phyloP scores from a whole-genome alignment of 345 rosid species.

The Raphanus sativus region DNA sequence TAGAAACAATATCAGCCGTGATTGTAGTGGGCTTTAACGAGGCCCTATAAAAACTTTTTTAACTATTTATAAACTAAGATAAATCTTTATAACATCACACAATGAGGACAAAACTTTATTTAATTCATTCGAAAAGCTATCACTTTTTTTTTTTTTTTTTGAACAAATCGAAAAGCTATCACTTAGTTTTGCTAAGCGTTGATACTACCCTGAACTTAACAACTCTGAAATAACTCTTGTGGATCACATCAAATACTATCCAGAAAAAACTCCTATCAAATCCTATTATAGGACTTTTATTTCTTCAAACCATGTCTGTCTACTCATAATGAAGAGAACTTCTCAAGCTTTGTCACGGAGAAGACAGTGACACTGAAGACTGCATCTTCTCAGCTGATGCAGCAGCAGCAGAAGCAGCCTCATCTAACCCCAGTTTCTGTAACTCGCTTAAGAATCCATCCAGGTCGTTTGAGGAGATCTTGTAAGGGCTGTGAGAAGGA shows the following conservation, averaged over 20 bases:
- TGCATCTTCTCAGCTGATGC: slow-evolving; percentile 54
- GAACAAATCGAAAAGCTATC: not conserved
- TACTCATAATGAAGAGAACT: not conserved
- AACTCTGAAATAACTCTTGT: not conserved
- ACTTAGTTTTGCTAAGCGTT: not conserved
- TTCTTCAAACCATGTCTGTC: not conserved
- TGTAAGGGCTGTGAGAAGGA: slow-evolving; percentile 72
- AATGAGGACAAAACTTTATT: not conserved
- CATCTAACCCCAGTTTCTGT: slow-evolving; percentile 65
- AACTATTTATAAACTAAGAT: not conserved
- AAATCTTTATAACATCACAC: not conserved
- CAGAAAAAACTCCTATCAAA: not conserved
- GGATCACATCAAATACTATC: not conserved
- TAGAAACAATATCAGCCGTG: slow-evolving; percentile 50
- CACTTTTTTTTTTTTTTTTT: no score
- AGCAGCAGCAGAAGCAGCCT: slow-evolving; percentile 73
- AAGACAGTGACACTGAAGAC: slow-evolving; percentile 9
- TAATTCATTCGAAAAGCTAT: not conserved
- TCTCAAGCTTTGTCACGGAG: slow-evolving; percentile 13
- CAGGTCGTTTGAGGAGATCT: slow-evolving; percentile 54
- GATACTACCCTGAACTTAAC: not conserved
- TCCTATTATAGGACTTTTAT: not conserved
- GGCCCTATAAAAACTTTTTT: not conserved
- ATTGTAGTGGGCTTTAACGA: not conserved
- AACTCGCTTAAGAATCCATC: slow-evolving; percentile 64